These are phyloP conservation scores for Cordyceps militaris DNA, from an alignment of 2,329 filamentous ascomycete genomes.

Conservation along the genomic window DNA sequence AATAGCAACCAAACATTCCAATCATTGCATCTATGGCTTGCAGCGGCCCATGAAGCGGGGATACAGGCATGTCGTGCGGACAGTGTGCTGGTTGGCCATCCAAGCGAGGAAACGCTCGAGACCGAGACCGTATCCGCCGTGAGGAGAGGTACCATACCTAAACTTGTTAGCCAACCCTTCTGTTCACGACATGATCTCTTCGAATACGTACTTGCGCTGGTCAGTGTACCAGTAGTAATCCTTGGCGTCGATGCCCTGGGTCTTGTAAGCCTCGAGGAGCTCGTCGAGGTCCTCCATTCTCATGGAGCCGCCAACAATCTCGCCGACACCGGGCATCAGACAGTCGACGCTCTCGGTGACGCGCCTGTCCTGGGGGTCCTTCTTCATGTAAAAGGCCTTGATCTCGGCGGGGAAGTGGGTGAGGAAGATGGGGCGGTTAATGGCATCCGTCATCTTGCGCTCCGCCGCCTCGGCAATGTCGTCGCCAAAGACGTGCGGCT, in stretches of 20 bases:
- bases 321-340: constrained; percentile 85
- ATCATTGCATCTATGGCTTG: constrained; percentile 54
- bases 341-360: constrained; percentile 90
- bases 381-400: constrained; percentile 99
- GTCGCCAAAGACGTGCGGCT: constrained; percentile 86
- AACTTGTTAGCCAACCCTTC: neutral
- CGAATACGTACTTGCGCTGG: constrained; percentile 72
- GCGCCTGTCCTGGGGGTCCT: constrained; percentile 66
- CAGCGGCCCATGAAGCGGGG: constrained; percentile 75
- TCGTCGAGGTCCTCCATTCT: constrained; percentile 89
- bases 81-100: constrained; percentile 57
- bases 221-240: constrained; percentile 99
- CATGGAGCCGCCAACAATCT: constrained; percentile 96
- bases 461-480: constrained; percentile 98
- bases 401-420: constrained; percentile 97
- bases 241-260: constrained; percentile 74
- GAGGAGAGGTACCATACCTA: constrained; percentile 84
- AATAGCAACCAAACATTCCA: constrained; percentile 15
- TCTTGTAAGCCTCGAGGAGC: constrained; percentile 79
- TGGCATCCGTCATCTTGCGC: constrained; percentile 92
- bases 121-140: constrained; percentile 89
- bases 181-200: neutral
- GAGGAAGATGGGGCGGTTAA: constrained; percentile 91
- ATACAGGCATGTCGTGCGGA: constrained; percentile 64
- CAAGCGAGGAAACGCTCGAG: constrained; percentile 69